A percentile compares a stretch with the other conserved stretches of the same genome.
Conservation (phyloP, 2,329 filamentous ascomycete genomes). For the Xylaria sp. region DNA sequence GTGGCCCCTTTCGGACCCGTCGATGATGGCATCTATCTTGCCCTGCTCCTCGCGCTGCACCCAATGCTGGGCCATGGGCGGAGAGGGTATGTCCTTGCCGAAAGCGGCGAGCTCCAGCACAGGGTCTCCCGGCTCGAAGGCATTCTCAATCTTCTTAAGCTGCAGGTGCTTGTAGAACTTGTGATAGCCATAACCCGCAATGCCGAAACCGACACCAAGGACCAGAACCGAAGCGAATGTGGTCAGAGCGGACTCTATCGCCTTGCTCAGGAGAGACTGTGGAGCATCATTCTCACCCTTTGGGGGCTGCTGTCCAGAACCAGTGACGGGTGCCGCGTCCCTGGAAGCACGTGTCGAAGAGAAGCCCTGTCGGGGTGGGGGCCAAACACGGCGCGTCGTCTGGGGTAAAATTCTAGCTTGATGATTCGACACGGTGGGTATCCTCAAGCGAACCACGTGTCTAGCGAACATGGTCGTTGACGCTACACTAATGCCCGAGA, state of each 20-base stretch:
- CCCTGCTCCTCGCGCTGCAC: constrained; percentile 84
- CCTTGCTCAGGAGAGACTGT: constrained; percentile 63
- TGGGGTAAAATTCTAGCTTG: constrained; percentile 20
- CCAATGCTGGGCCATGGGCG: constrained; percentile 73
- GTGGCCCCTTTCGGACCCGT: constrained; percentile 77
- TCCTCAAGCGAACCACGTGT: constrained; percentile 21
- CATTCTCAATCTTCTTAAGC: constrained; percentile 90
- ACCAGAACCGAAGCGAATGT: constrained; percentile 80
- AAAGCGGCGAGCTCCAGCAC: constrained; percentile 82
- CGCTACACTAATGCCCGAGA: constrained; percentile 7
- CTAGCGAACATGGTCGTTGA: constrained; percentile 32
- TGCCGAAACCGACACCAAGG: constrained; percentile 71
- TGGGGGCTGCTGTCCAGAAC: constrained; percentile 20
- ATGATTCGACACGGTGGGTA: constrained; percentile 21
- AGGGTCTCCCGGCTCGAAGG: constrained; percentile 91
- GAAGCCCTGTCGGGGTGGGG: constrained; percentile 35
- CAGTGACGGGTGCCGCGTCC: constrained; percentile 21
- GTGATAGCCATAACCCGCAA: constrained; percentile 82
- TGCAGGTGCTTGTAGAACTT: constrained; percentile 89
- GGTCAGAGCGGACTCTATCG: constrained; percentile 79
- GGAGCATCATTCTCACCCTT: constrained; percentile 43
- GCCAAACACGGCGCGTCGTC: constrained; percentile 31
- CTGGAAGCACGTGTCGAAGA: constrained; percentile 28
- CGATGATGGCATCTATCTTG: constrained; percentile 83
- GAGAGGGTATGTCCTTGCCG: constrained; percentile 65